Conservation (phyloP, 2,329 filamentous ascomycete genomes). For the Alternaria panax region DNA sequence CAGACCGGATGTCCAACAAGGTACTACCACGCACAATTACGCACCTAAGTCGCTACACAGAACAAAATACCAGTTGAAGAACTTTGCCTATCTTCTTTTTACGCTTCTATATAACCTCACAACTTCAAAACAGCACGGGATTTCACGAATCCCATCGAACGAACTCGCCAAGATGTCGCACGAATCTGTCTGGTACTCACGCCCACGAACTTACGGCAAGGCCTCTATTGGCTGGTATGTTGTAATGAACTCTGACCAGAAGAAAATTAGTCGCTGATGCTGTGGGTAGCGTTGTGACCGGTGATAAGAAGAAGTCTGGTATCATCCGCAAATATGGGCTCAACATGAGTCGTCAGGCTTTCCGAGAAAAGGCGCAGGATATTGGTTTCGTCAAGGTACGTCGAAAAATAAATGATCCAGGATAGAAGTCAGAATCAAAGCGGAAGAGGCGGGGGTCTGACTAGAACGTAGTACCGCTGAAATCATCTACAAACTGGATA, state of each 20-base stretch:
- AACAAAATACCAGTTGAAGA: not conserved
- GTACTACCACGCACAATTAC: constrained; percentile 11
- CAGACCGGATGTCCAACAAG: constrained; percentile 15
- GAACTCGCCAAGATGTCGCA: constrained; percentile 31
- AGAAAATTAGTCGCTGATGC: not conserved
- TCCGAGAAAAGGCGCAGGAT: constrained; percentile 70
- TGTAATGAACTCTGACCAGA: not conserved
- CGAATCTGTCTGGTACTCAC: constrained; percentile 85
- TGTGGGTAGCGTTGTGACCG: constrained; percentile 33
- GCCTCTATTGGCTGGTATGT: constrained; percentile 85
- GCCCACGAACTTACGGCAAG: constrained; percentile 95
- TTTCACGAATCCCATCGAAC: not conserved
- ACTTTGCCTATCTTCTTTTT: not conserved
- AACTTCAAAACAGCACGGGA: not conserved
- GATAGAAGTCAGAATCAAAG: not conserved
- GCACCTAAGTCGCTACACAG: not conserved
- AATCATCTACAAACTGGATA: not conserved
- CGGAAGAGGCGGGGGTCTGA: not conserved
- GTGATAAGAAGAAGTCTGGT: constrained; percentile 67
- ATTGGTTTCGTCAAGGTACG: constrained; percentile 71
- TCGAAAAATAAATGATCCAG: not conserved
- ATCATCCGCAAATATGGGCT: constrained; percentile 99
- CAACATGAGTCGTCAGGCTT: constrained; percentile 75
- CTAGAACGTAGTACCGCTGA: not conserved
- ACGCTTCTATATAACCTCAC: not conserved